These are phyloP conservation scores for Globisporangium polare DNA, from an alignment of 352 stramenopile species.

Conservation along the genomic window DNA sequence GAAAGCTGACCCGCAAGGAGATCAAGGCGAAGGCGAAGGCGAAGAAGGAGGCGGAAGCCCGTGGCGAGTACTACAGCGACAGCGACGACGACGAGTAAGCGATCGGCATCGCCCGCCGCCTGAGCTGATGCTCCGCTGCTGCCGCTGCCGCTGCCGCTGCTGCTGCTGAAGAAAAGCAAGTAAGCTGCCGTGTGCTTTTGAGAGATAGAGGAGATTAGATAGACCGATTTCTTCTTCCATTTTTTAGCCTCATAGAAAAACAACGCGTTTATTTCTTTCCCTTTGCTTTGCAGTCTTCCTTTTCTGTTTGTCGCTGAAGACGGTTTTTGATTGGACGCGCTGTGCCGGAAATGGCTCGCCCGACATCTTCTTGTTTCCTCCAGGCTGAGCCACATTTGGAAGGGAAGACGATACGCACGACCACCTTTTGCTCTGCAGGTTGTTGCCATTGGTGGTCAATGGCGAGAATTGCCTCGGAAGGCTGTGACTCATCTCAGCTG, in stretches of 20 bases:
- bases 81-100: conserved; percentile 67
- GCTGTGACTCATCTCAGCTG: too few relatives aligned
- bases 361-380: too few relatives aligned
- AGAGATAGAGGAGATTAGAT: conserved; percentile 6
- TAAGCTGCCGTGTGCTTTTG: conserved; percentile 13
- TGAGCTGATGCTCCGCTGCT: background rate
- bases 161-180: too few relatives aligned
- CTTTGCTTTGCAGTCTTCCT: too few relatives aligned
- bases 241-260: background rate
- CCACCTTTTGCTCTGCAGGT: too few relatives aligned
- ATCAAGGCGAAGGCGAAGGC: conserved; percentile 86
- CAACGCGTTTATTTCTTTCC: background rate
- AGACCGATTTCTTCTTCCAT: background rate
- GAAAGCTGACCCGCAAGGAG: conserved; percentile 89
- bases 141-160: too few relatives aligned
- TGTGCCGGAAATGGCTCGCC: too few relatives aligned
- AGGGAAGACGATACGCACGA: too few relatives aligned
- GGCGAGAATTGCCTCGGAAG: too few relatives aligned
- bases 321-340: background rate
- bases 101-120: conserved; percentile 8
- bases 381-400: too few relatives aligned
- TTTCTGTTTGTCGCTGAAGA: background rate
- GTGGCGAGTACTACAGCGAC: conserved; percentile 83
- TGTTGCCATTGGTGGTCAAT: too few relatives aligned
- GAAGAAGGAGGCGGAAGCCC: conserved; percentile 83